Percentiles rank a stretch among this genome's conserved stretches.
phyloP scores from a whole-genome alignment of 331 rosid genomes.

The Phaseolus coccineus region DNA sequence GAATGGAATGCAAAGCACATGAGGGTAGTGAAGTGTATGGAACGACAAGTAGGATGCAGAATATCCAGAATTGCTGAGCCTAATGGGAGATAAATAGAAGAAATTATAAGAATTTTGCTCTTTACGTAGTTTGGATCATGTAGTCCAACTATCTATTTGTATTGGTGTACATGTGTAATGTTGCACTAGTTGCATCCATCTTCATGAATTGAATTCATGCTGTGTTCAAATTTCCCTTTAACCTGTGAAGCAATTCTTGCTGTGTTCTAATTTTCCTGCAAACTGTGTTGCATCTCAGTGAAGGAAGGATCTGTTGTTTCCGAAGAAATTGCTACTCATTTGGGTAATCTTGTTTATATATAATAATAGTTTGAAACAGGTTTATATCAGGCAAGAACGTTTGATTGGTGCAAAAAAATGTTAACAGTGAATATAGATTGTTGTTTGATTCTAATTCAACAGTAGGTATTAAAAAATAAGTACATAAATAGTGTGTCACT shows the following conservation, averaged over 20 bases:
- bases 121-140: background rate
- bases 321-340: background rate
- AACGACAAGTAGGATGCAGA: conserved; percentile 70
- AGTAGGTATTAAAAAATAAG: too few relatives aligned
- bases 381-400: background rate
- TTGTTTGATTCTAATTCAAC: too few relatives aligned
- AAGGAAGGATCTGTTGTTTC: background rate
- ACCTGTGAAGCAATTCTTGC: background rate
- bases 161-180: background rate
- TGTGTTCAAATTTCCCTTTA: background rate
- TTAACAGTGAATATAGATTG: background rate
- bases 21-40: conserved; percentile 71
- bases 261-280: background rate
- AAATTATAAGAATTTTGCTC: background rate
- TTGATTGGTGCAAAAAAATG: background rate
- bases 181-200: background rate
- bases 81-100: conserved; percentile 54
- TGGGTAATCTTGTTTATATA: background rate
- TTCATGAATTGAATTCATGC: background rate
- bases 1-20: conserved; percentile 87
- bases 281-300: background rate
- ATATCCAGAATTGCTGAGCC: conserved; percentile 52
- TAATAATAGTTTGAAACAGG: background rate
- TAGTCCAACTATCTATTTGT: conserved; percentile 3
- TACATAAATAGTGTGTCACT: too few relatives aligned